Conservation (phyloP, 2,329 filamentous ascomycete species). For the Neonectria ditissima region DNA sequence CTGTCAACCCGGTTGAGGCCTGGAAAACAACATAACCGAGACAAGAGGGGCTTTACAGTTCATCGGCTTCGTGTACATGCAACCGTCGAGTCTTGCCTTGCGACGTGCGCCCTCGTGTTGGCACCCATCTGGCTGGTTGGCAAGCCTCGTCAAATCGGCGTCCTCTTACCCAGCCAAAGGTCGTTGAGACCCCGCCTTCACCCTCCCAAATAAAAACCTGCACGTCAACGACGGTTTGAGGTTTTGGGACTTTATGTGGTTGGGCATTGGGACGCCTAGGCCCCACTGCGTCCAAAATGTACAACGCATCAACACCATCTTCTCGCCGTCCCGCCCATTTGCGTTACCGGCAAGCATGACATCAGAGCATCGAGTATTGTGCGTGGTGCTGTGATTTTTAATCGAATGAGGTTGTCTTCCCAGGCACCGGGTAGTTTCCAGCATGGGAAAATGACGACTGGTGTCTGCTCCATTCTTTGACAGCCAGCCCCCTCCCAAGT, state of each 20-base stretch:
- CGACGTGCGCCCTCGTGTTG: neutral
- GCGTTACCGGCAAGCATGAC: conserved; percentile 24
- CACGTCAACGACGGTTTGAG: conserved; percentile 34
- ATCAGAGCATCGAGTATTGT: conserved; percentile 22
- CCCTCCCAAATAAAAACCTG: conserved; percentile 36
- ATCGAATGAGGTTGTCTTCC: conserved; percentile 15
- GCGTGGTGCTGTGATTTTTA: too few species aligned
- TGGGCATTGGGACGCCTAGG: conserved; percentile 62
- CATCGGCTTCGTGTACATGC: conserved; percentile 9
- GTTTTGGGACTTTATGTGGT: conserved; percentile 51
- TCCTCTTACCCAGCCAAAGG: conserved; percentile 34
- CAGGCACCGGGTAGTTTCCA: conserved; percentile 2
- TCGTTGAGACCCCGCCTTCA: conserved; percentile 26
- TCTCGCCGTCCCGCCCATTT: conserved; percentile 30
- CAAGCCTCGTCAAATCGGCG: conserved; percentile 38
- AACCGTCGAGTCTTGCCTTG: conserved; percentile 22
- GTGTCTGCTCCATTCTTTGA: conserved; percentile 4
- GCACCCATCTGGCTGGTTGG: conserved; percentile 20
- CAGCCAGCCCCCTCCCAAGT: neutral
- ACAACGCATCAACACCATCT: conserved; percentile 60
- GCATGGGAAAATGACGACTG: neutral
- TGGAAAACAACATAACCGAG: conserved; percentile 9
- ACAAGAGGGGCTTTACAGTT: conserved; percentile 2
- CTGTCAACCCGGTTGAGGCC: conserved; percentile 18
- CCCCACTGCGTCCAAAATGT: conserved; percentile 54